Conservation (phyloP, 2,329 filamentous ascomycete genomes). For the Aureobasidium uvarum region DNA sequence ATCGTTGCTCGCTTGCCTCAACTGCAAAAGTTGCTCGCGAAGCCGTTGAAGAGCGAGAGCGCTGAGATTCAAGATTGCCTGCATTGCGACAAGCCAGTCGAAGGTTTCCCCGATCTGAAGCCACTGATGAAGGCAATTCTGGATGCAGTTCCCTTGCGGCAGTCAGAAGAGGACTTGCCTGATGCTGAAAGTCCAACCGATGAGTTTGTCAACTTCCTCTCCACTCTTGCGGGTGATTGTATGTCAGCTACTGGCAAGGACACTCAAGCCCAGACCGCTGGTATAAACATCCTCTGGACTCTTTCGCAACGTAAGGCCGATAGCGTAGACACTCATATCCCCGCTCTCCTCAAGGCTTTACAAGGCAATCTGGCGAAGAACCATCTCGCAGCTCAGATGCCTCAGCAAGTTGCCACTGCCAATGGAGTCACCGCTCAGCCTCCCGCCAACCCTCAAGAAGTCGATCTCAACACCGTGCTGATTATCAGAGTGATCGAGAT, state of each 20-base stretch:
- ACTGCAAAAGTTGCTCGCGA: constrained; percentile 86
- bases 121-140: constrained; percentile 79
- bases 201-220: constrained; percentile 82
- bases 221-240: constrained; percentile 81
- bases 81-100: constrained; percentile 67
- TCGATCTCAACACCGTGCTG: constrained; percentile 83
- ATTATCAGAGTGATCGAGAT: constrained; percentile 96
- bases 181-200: constrained; percentile 74
- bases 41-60: constrained; percentile 81
- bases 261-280: constrained; percentile 69
- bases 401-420: constrained; percentile 53
- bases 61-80: constrained; percentile 92
- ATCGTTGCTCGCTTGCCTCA: constrained; percentile 72
- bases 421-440: constrained; percentile 44
- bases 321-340: constrained; percentile 86
- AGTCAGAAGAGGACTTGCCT: constrained; percentile 69
- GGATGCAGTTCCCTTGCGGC: constrained; percentile 80
- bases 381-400: constrained; percentile 73
- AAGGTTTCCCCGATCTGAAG: constrained; percentile 60
- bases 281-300: constrained; percentile 92
- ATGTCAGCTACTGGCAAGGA: constrained; percentile 53
- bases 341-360: constrained; percentile 86
- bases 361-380: constrained; percentile 90
- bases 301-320: constrained; percentile 79
- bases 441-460: constrained; percentile 70